Evolutionary conservation across 768 basidiomycete species (phyloP).

Genomic region (Calocera cornea): DNA sequence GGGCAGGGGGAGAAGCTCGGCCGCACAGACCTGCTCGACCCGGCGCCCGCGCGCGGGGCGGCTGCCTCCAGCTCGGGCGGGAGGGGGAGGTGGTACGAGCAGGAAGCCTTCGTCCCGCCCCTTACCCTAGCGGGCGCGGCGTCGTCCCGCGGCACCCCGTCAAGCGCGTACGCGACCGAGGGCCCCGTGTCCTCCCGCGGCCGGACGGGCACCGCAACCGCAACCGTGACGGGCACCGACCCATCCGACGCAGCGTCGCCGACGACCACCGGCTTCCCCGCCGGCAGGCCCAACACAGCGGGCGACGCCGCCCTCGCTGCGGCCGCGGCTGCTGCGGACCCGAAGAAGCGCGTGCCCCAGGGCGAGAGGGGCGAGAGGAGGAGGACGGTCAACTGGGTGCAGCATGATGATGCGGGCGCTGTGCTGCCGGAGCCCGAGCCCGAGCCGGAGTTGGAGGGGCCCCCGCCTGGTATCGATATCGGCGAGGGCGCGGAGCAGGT

Average conservation of each 20-base stretch:
- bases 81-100: too few species aligned
- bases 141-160: too few species aligned
- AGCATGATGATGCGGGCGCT: conserved; percentile 68
- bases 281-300: background rate
- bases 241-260: too few species aligned
- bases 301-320: background rate
- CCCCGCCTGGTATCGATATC: background rate
- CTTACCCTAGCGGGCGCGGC: too few species aligned
- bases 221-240: too few species aligned
- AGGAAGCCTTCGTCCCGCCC: too few species aligned
- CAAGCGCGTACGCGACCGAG: too few species aligned
- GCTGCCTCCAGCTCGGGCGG: too few species aligned
- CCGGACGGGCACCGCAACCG: too few species aligned
- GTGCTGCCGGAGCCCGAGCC: conserved; percentile 28
- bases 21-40: background rate
- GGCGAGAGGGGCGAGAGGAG: background rate
- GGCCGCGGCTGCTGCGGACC: background rate
- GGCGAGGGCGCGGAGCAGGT: background rate
- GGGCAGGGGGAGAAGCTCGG: background rate
- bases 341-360: background rate
- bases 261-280: background rate
- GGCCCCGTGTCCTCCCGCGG: too few species aligned
- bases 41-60: too few species aligned
- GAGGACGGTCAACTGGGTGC: conserved; percentile 51
- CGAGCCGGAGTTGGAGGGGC: conserved; percentile 44